phyloP scores from a whole-genome alignment of 1,139 yeast genomes.

The Geotrichum restrictum region DNA sequence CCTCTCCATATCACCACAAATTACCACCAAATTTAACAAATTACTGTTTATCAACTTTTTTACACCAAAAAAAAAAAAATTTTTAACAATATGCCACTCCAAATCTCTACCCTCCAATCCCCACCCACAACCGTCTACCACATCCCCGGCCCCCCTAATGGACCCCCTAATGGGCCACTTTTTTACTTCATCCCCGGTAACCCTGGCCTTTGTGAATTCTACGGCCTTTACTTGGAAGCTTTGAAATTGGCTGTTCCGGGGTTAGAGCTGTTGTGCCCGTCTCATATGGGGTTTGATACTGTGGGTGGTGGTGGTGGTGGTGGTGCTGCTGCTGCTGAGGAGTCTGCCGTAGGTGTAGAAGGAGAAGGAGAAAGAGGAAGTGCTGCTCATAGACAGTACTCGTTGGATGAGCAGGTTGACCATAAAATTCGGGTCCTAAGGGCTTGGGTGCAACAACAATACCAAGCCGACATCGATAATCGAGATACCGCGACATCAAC shows the following conservation, averaged over 20 bases:
- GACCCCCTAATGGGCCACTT: constrained; percentile 40
- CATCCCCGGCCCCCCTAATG: constrained; percentile 21
- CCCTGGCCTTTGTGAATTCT: constrained; percentile 62
- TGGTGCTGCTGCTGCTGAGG: no score
- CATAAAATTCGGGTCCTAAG: constrained; percentile 48
- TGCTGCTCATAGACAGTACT: no score
- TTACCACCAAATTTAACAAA: no score
- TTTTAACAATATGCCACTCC: no score
- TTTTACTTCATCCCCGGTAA: constrained; percentile 63
- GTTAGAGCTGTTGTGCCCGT: constrained; percentile 48
- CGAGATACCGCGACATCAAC: background rate
- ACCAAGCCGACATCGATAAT: background rate
- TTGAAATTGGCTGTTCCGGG: constrained; percentile 45
- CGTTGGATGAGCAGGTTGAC: constrained; percentile 49
- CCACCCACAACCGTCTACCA: constrained; percentile 26
- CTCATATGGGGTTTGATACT: constrained; percentile 51
- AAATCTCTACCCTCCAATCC: no score
- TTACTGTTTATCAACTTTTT: no score
- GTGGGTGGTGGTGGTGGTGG: constrained; percentile 22
- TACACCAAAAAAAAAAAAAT: no score
- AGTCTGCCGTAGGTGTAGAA: no score
- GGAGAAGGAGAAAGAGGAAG: no score
- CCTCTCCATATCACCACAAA: no score
- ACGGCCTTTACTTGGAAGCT: constrained; percentile 47
- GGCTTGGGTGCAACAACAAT: constrained; percentile 30